Base-by-base conservation (phyloP, 768 basidiomycete genomes). In the Lentinula sp. region DNA sequence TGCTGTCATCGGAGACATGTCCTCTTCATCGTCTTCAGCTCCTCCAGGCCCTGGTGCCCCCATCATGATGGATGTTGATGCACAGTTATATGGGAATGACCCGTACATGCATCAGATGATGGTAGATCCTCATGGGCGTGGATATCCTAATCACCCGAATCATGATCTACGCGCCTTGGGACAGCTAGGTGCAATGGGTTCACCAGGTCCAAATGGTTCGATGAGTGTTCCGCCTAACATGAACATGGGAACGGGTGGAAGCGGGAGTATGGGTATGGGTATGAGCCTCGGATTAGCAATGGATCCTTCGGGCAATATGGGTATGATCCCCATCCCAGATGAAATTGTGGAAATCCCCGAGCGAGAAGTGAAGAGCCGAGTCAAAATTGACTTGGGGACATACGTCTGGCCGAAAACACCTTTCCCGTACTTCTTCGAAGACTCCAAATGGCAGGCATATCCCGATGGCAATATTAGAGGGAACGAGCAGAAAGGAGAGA, bases 341-440 rank as follows among this genome's bases (percentile, higher is more conserved):
- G 42, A 35, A 10, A 10, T 57, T 9, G 61, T 35, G 23, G 28
- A 43, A 39, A n/a, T 13, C 7, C n/a, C 23, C 18, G 62, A 63
- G 21, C 42, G 62, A 46, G 59, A 65, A 64, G 65, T 59, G 52
- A 66, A 63, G 46, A 69, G 75, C 8, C 68, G 68, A 49, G 70
- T 71, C 23, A 65, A 65, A 21, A 71, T 80, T 10, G 72, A 80
- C 64, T 70, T 87, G 11, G 86, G 86, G 42, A 83, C 83, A 28
- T 87, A 76, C 69, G 80, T 87, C 51, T 82, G 76, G 58, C 86
- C 86, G 1, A 70, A 73, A 45, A 70, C 81, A 46, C 86, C 85
- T 31, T 85, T 87, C 70, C 85, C 86, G 18, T 85, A 79, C 69
- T 74, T 74, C 65, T 81, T 81, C 65, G 76, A 76, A 50, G 43